These are phyloP conservation scores for Mangifera indica DNA, from an alignment of 345 rosid species.

Conservation along the genomic window DNA sequence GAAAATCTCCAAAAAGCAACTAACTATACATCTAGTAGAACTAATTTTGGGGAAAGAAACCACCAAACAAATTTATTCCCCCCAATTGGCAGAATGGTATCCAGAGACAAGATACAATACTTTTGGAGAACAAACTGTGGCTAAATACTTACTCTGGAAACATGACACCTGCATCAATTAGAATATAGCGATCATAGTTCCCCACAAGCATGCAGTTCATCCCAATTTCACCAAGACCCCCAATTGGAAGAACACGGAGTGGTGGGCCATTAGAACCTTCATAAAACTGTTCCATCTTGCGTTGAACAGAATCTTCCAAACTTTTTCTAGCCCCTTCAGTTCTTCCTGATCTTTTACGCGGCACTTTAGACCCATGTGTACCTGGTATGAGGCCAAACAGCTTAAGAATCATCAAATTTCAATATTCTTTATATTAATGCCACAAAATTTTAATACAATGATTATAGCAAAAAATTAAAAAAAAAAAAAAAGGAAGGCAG, in stretches of 20 bases:
- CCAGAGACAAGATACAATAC: conserved; percentile 2
- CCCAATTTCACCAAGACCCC: conserved; percentile 98
- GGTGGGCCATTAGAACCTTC: conserved; percentile 95
- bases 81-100: conserved; percentile 11
- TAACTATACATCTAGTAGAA: not conserved
- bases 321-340: conserved; percentile 84
- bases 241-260: conserved; percentile 89
- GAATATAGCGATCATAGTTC: conserved; percentile 82
- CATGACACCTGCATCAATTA: conserved; percentile 95
- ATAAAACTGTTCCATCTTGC: conserved; percentile 95
- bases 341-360: conserved; percentile 54
- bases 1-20: not conserved
- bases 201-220: conserved; percentile 99
- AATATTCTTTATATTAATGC: not conserved
- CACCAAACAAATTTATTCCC: not conserved
- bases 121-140: not conserved
- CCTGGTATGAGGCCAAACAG: conserved; percentile 32
- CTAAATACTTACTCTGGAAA: conserved; percentile 85
- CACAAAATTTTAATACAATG: not conserved
- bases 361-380: conserved; percentile 45
- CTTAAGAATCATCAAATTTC: not conserved
- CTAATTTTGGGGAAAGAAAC: not conserved
- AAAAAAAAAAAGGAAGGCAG: not conserved
- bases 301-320: conserved; percentile 93
- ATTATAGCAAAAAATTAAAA: not conserved